A percentile compares a stretch with the other conserved stretches of the same genome.
Evolutionary conservation across 345 rosid genomes (phyloP).

Genomic region (Salix suchowensis): DNA sequence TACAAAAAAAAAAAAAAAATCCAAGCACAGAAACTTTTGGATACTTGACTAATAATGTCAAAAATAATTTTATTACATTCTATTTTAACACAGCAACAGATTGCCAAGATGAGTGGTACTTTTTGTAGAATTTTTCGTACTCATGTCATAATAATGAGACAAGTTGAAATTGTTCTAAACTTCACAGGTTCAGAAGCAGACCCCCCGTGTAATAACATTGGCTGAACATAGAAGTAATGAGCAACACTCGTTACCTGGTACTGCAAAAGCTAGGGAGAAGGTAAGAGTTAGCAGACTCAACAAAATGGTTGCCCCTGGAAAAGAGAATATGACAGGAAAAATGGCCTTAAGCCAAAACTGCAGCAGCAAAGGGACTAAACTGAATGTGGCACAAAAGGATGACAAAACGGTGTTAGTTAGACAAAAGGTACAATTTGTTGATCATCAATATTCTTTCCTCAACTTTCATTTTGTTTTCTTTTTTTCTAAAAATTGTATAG

Average conservation of each 20-base stretch:
- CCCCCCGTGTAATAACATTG: slow-evolving; percentile 19
- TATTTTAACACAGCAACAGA: not conserved
- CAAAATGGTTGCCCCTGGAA: slow-evolving; percentile 26
- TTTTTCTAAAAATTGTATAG: not conserved
- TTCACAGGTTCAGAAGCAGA: slow-evolving; percentile 34
- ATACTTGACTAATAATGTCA: not conserved
- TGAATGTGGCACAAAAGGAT: slow-evolving; percentile 15
- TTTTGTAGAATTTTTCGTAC: not conserved
- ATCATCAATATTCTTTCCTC: not conserved
- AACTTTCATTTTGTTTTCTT: not conserved
- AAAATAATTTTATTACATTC: not conserved
- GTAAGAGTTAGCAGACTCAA: slow-evolving; percentile 7
- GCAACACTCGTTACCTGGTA: slow-evolving; percentile 7
- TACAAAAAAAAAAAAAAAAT: no score
- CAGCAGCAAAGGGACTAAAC: slow-evolving; percentile 21
- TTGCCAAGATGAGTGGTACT: not conserved
- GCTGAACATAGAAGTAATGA: slow-evolving; percentile 22
- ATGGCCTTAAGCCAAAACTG: slow-evolving; percentile 11
- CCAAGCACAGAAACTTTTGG: not conserved
- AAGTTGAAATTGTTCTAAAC: slow-evolving; percentile 4
- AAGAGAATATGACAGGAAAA: slow-evolving; percentile 33
- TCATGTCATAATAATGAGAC: not conserved
- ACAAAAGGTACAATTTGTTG: slow-evolving; percentile 38
- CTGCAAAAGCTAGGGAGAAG: slow-evolving; percentile 20
- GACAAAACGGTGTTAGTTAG: slow-evolving; percentile 18